Conservation (phyloP, 208 protist genomes). For the Trypanosoma scelopori region DNA sequence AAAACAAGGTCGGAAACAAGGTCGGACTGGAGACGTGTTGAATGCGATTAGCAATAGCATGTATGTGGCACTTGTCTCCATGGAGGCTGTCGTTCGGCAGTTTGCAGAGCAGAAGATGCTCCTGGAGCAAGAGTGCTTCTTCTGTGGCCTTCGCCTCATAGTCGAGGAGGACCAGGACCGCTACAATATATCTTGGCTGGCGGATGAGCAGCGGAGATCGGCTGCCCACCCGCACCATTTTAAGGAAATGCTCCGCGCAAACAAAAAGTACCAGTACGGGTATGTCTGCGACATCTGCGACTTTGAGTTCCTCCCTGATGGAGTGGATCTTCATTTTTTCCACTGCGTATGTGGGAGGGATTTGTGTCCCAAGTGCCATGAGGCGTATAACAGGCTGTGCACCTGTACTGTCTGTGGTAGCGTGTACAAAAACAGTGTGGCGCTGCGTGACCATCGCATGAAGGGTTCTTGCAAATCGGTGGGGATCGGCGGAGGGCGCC, state of each 20-base stretch:
- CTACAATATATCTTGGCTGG: conserved; percentile 76
- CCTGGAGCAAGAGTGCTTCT: conserved; percentile 62
- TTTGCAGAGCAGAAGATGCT: conserved; percentile 33
- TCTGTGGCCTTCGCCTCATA: conserved; percentile 51
- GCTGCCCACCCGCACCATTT: conserved; percentile 78
- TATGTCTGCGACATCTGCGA: conserved; percentile 88
- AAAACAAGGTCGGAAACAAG: background rate
- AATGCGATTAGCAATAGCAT: background rate
- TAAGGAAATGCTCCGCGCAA: conserved; percentile 47
- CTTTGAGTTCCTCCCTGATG: conserved; percentile 67
- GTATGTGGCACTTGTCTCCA: conserved; percentile 25
- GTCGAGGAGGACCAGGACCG: conserved; percentile 75
- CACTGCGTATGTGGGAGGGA: conserved; percentile 87
- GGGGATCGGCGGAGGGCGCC: background rate
- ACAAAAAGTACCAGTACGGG: conserved; percentile 69
- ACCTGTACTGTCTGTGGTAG: conserved; percentile 65
- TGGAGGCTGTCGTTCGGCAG: conserved; percentile 39
- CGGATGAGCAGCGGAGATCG: conserved; percentile 73
- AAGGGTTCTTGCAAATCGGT: conserved; percentile 8
- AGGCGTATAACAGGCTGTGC: conserved; percentile 52
- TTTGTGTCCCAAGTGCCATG: conserved; percentile 78
- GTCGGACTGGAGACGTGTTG: background rate
- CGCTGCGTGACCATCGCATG: conserved; percentile 57
- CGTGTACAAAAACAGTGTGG: conserved; percentile 62
- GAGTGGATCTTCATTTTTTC: conserved; percentile 65